Percentiles rank a stretch among this genome's conserved stretches.
Evolutionary conservation across 2,329 filamentous ascomycete genomes (phyloP).

Genomic region (Diaporthe helianthi): DNA sequence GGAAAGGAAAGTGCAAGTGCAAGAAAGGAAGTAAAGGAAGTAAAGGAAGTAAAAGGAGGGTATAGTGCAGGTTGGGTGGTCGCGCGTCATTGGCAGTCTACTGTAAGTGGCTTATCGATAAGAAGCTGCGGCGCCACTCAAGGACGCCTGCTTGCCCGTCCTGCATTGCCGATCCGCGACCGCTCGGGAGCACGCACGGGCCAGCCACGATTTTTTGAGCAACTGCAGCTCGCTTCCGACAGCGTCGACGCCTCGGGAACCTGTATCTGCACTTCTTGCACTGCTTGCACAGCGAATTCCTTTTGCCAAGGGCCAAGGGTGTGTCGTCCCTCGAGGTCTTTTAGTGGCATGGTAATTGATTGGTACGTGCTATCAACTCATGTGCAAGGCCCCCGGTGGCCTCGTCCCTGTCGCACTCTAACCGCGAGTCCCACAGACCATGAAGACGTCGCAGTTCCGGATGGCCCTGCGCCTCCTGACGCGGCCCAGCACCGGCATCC

Average conservation of each 20-base stretch:
- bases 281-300: neutral
- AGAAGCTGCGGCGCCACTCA: neutral
- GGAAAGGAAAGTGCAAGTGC: neutral
- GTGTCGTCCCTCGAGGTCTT: neutral
- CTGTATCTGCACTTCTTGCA: neutral
- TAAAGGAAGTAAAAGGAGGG: no score
- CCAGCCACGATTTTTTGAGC: constrained; percentile 22
- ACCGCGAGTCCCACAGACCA: constrained; percentile 24
- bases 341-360: constrained; percentile 3
- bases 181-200: neutral
- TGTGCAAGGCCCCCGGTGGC: neutral
- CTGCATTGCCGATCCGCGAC: constrained; percentile 8
- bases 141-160: neutral
- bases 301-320: neutral
- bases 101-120: neutral
- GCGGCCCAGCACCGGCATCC: constrained; percentile 41
- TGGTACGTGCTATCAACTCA: neutral
- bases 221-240: neutral
- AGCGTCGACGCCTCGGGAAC: neutral
- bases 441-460: constrained; percentile 39
- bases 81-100: neutral
- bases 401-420: neutral
- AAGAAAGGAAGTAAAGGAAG: neutral
- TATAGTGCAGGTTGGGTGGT: neutral
- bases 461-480: constrained; percentile 41